These are phyloP conservation scores for Trichoderma breve DNA, from an alignment of 2,329 filamentous ascomycete species.

Conservation along the genomic window DNA sequence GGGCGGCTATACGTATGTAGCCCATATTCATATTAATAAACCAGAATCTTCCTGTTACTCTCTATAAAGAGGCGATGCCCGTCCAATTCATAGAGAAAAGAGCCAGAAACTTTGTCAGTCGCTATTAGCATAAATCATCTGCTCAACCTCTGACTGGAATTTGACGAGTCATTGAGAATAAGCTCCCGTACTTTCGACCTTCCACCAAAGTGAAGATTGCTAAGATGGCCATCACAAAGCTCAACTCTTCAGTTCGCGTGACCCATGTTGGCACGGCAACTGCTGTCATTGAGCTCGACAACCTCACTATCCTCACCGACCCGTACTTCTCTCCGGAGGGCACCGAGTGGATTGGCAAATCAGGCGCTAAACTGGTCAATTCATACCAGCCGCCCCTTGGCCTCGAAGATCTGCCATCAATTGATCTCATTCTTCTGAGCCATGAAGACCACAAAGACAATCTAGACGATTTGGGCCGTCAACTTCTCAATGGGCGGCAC, in stretches of 20 bases:
- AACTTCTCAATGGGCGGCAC: constrained; percentile 43
- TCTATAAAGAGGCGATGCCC: not conserved
- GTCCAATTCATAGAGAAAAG: not conserved
- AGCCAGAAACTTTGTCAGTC: not conserved
- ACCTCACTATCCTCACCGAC: constrained; percentile 44
- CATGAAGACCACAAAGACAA: constrained; percentile 53
- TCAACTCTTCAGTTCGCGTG: constrained; percentile 30
- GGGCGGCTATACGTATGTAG: not conserved
- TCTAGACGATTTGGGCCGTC: constrained; percentile 45
- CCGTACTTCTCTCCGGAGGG: constrained; percentile 44
- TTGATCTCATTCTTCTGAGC: constrained; percentile 48
- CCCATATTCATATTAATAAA: not conserved
- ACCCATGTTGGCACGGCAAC: constrained; percentile 50
- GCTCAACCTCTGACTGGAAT: not conserved
- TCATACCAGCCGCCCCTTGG: constrained; percentile 35
- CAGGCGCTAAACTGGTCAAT: constrained; percentile 30
- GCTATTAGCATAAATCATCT: not conserved
- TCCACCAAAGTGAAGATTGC: not conserved
- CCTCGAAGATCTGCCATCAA: constrained; percentile 40
- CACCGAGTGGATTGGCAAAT: constrained; percentile 32
- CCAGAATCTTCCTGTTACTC: not conserved
- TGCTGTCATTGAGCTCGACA: constrained; percentile 43
- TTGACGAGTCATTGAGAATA: not conserved
- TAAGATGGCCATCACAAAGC: not conserved
- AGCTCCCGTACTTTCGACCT: not conserved